Percentiles rank a stretch among this genome's conserved stretches.
These are phyloP conservation scores for Chenopodium formosanum DNA, from an alignment of 148 eudicot species.

Conservation along the genomic window DNA sequence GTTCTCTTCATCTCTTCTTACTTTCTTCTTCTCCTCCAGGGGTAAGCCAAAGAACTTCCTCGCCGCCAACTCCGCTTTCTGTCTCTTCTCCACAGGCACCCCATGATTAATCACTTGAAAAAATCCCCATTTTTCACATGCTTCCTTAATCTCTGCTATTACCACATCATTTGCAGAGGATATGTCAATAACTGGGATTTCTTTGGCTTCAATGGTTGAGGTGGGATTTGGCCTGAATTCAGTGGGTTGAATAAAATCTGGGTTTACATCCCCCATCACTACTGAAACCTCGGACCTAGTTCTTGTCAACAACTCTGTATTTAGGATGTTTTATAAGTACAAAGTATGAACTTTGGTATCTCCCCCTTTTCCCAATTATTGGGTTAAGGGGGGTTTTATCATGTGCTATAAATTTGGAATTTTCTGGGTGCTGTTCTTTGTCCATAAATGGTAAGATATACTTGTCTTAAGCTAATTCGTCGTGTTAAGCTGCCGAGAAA, in stretches of 20 bases:
- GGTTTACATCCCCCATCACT: conserved; percentile 44
- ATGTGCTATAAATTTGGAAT: conserved; percentile 22
- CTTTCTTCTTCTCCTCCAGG: conserved; percentile 54
- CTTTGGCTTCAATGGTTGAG: conserved; percentile 28
- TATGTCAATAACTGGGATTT: conserved; percentile 58
- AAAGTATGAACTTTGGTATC: background rate
- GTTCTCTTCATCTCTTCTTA: conserved; percentile 41
- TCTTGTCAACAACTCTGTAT: background rate
- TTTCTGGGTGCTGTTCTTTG: conserved; percentile 4
- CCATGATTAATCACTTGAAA: conserved; percentile 73
- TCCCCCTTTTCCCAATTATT: background rate
- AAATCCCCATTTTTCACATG: conserved; percentile 64
- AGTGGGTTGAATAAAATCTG: conserved; percentile 50
- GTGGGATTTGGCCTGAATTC: conserved; percentile 41
- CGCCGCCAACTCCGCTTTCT: conserved; percentile 33
- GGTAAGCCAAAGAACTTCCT: conserved; percentile 44
- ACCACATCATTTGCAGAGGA: conserved; percentile 24
- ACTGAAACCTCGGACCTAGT: background rate
- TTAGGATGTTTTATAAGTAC: background rate
- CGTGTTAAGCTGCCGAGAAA: conserved; percentile 6
- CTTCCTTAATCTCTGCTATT: conserved; percentile 40
- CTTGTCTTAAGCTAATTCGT: background rate
- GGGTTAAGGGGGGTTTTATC: background rate
- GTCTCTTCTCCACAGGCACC: conserved; percentile 37
- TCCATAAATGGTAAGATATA: background rate